Base-by-base conservation (phyloP, 345 rosid genomes). In the Eucalyptus curtisii region DNA sequence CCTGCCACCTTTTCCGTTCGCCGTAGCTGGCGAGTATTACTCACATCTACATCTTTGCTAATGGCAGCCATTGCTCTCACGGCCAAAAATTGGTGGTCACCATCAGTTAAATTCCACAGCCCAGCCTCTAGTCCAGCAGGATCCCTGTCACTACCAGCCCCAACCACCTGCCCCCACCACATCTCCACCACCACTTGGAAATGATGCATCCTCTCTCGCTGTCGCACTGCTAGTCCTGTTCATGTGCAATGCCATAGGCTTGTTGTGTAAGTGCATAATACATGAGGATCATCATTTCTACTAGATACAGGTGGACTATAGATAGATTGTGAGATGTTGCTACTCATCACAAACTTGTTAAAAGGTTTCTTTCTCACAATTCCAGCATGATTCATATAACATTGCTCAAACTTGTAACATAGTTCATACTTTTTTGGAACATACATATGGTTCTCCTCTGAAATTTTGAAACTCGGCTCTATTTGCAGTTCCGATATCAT, bases 1-100 rank as follows among this genome's bases (percentile, higher is more conserved):
- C 92, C 92, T 11, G 91, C 93, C 53, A 89, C 86, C 16, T 80
- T 92, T 50, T 13, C 86, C 17, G 89, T 94, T 94, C 33, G 92
- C 93, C 42, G 22, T 85, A 16, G 61, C 86, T 0, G 93, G 95
- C 6, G 86, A 91, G 3, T 92, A 87, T 40, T 91, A 91, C 88
- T 95, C 80, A n/a, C 91, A 88, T 91, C 4, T 92, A 95, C 87
- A 86, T 87, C 7, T 6, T 80, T 15, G 86, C 25, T 16, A 25
- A 45, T 13, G 6, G 61, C 5, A 76, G 45, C n/a, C 95, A 94
- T 89, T 94, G 94, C 89, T 27, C 50, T 13, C 7, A 6, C 0
- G 92, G 93, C 44, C 93, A 90, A 89, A 91, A 92, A 88, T 86
- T 93, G 4, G 86, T 86, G 22, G 40, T 91, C 49, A 89, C 59